Base-by-base conservation (phyloP, 1,284 basidiomycete species). In the Leccinum olivaceoglutinosum region DNA sequence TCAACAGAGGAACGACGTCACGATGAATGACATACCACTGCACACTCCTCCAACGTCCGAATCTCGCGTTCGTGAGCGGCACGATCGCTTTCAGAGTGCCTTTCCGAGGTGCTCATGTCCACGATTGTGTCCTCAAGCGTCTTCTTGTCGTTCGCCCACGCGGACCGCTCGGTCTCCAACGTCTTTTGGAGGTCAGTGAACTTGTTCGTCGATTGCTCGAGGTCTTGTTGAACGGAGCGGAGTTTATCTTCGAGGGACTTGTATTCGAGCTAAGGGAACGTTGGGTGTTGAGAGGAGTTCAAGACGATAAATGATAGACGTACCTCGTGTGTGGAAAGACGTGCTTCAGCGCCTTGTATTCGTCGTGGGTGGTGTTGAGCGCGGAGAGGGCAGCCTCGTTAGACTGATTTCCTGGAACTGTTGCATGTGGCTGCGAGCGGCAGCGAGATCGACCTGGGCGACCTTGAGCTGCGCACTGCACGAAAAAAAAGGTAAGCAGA, bases 391-490 rank as follows among this genome's bases (percentile, higher is more conserved):
- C 90, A 65, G 82, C 82, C 71, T 95, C 93, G 68, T 85, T 93
- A 0, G 90, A 89, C 89, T 90, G 69, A 94, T 93, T 64, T 90
- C 86, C 73, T 92, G 85, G 83, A 90, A 94, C 73, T 94, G 92
- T 66, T 90, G 84, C 21, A 89, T 87, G 71, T 94, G 89, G 60
- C 79, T 83, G 60, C 83, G 81, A 3, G 92, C 87, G 41, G 86
- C 79, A 5, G 85, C 79, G 39, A 93, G 81, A 68, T 94, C 90
- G 21, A 90, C 81, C 73, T 93, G 86, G 1, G 88, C 81, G 4
- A 91, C 81, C 76, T 91, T 92, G 55, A 94, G 78, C 21, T 86
- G 80, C 61, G 86, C 85, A 29, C 92, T 93, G 69, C 12, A n/a
- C 51, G 44, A 32, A 44, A n/a, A 38, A 38, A 44, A 25, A 58